Base-by-base conservation (phyloP, 805 yeast species). In the Lipomyces orientalis region DNA sequence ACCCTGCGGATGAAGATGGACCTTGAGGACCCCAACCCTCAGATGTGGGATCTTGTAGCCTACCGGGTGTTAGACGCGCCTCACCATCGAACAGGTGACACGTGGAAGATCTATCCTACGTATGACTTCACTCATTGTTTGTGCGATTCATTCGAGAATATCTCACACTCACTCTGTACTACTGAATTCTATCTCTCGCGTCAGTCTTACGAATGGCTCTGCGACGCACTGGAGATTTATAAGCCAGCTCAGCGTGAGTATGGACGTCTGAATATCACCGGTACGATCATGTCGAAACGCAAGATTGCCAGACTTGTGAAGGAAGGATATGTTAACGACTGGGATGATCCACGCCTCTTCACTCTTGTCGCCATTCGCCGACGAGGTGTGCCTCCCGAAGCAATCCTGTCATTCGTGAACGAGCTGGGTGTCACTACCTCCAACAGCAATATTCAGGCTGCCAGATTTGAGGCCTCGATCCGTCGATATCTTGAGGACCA, bases 11-110 rank as follows among this genome's bases (percentile, higher is more conserved):
- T 95, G 98, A 94, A 94, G 79, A 97, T 92, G 83, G 97, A 95
- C 76, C 82, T 95, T 71, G 77, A 79, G 8, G 90, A 95, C 19
- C 97, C 97, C 71, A 90, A 91, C 71, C 99, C 99, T 19, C 99
- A 95, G 82, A 95, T 95, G 99, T 95, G 99, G 99, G 99, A 95
- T 81, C 85, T 95, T 72, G 95, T 95, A 70, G 99, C 99, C 12
- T 95, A 95, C 81, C 87, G 99, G 79, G 97, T 95, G 2, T 83
- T 95, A 74, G 85, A 94, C 74, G 93, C 97, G 14, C 87, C 93
- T 43, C 99, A 95, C 80, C 97, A 94, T 80, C 89, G 98, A 81
- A 95, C 99, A 12, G 99, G 98, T 65, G 89, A 87, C 77, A 91
- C 91, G 80, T 95, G 99, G 99, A 91, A 90, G 81, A 94, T 95